These are phyloP conservation scores for Aspergillus sp. DNA, from an alignment of 2,329 filamentous ascomycete genomes.

Conservation along the genomic window DNA sequence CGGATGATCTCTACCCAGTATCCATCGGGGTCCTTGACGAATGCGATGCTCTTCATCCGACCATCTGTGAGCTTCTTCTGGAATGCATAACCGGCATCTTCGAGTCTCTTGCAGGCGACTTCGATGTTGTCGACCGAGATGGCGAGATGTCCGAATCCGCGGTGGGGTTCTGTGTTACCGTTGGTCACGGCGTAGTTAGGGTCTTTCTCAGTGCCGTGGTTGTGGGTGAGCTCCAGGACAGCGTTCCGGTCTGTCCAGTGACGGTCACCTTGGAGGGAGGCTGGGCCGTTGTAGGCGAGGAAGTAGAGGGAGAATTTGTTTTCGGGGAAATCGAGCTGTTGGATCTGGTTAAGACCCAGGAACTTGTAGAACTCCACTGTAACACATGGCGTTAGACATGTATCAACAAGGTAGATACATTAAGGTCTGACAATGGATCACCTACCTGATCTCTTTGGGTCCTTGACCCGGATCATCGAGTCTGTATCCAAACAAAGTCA, in stretches of 20 bases:
- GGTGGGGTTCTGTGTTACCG: slow-evolving; percentile 84
- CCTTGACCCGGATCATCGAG: slow-evolving; percentile 84
- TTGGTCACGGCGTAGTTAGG: slow-evolving; percentile 74
- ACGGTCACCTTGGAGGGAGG: slow-evolving; percentile 67
- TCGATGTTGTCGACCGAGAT: slow-evolving; percentile 81
- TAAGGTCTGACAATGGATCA: slow-evolving; percentile 1
- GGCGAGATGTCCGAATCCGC: slow-evolving; percentile 80
- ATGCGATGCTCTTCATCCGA: slow-evolving; percentile 81
- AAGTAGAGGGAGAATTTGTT: slow-evolving; percentile 96
- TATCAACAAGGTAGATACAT: neutral
- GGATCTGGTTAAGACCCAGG: slow-evolving; percentile 79
- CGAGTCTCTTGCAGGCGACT: slow-evolving; percentile 81
- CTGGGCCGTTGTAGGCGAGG: slow-evolving; percentile 76
- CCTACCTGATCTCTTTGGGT: slow-evolving; percentile 73
- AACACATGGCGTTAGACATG: neutral
- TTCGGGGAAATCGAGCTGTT: slow-evolving; percentile 76
- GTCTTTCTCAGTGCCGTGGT: slow-evolving; percentile 86
- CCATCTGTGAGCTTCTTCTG: slow-evolving; percentile 93
- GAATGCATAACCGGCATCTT: slow-evolving; percentile 86
- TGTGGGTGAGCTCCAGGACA: slow-evolving; percentile 78
- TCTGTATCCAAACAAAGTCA: slow-evolving; percentile 21
- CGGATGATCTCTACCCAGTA: slow-evolving; percentile 63
- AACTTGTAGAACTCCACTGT: slow-evolving; percentile 88
- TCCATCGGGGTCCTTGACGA: slow-evolving; percentile 80
- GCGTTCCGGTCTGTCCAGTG: slow-evolving; percentile 80